Conservation (phyloP, 1,284 basidiomycete genomes). For the Farysia itapuensis region DNA sequence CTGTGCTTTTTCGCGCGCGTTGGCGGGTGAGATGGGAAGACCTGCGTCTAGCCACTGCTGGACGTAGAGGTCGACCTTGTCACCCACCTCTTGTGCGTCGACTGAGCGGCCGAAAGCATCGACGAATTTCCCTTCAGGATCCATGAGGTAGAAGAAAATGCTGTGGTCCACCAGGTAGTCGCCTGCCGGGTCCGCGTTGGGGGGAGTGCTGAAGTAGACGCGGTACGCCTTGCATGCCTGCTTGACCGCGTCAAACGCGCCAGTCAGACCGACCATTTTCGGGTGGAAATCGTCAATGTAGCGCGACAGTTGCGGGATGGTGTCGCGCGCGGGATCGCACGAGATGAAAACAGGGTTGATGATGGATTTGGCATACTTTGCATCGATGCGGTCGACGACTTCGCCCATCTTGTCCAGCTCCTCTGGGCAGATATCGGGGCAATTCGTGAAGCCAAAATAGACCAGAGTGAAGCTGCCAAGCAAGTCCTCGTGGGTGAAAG, state of each 20-base stretch:
- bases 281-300: slow-evolving; percentile 75
- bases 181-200: slow-evolving; percentile 70
- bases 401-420: slow-evolving; percentile 93
- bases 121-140: slow-evolving; percentile 86
- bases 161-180: slow-evolving; percentile 82
- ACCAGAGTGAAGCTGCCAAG: slow-evolving; percentile 77
- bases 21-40: slow-evolving; percentile 51
- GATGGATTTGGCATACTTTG: slow-evolving; percentile 56
- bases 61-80: slow-evolving; percentile 65
- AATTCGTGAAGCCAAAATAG: slow-evolving; percentile 73
- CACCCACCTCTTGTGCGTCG: slow-evolving; percentile 70
- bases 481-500: slow-evolving; percentile 80
- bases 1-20: slow-evolving; percentile 70
- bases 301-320: slow-evolving; percentile 65
- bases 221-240: slow-evolving; percentile 89
- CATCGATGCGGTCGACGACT: slow-evolving; percentile 76
- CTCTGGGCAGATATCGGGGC: slow-evolving; percentile 94
- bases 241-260: slow-evolving; percentile 82
- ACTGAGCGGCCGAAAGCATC: slow-evolving; percentile 92
- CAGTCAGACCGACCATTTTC: slow-evolving; percentile 81
- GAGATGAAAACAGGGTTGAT: slow-evolving; percentile 82
- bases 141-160: slow-evolving; percentile 98
- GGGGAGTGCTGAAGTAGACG: slow-evolving; percentile 94
- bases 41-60: slow-evolving; percentile 63
- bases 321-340: slow-evolving; percentile 92